A percentile compares a stretch with the other conserved stretches of the same genome.
Evolutionary conservation across 2,329 filamentous ascomycete genomes (phyloP).

Genomic region (Hymenoscyphus linearis): DNA sequence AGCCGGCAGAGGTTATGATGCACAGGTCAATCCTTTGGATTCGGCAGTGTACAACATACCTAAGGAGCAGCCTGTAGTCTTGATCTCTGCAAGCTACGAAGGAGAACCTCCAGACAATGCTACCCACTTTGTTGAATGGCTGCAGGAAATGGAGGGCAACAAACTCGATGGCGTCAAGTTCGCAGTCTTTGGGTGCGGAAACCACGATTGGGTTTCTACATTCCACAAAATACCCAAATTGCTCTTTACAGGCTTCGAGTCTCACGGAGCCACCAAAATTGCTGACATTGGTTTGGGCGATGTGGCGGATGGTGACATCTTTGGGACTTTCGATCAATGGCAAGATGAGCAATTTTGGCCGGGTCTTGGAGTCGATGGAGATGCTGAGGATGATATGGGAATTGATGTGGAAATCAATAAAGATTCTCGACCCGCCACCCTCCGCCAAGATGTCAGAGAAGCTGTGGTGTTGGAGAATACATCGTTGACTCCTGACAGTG

Average conservation of each 20-base stretch:
- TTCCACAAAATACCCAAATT: slow-evolving; percentile 64
- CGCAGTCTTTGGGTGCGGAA: slow-evolving; percentile 66
- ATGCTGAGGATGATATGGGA: slow-evolving; percentile 15
- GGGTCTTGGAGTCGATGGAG: slow-evolving; percentile 15
- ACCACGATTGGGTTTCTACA: slow-evolving; percentile 53
- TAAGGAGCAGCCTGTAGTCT: slow-evolving; percentile 54
- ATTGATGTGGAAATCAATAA: slow-evolving; percentile 24
- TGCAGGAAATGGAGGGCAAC: slow-evolving; percentile 39
- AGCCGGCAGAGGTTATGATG: slow-evolving; percentile 50
- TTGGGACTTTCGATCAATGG: slow-evolving; percentile 64
- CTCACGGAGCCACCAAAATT: slow-evolving; percentile 12
- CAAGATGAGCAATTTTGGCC: slow-evolving; percentile 53
- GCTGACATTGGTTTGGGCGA: slow-evolving; percentile 15
- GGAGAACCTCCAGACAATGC: slow-evolving; percentile 72
- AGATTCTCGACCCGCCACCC: slow-evolving; percentile 23
- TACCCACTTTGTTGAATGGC: slow-evolving; percentile 61
- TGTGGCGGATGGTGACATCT: slow-evolving; percentile 48
- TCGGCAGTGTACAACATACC: slow-evolving; percentile 55
- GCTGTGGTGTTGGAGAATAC: slow-evolving; percentile 51
- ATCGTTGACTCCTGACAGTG: slow-evolving; percentile 45
- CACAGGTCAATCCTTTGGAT: slow-evolving; percentile 52
- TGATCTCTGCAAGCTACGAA: slow-evolving; percentile 69
- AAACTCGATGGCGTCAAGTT: slow-evolving; percentile 54
- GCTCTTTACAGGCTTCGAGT: slow-evolving; percentile 40
- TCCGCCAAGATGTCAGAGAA: slow-evolving; percentile 60